phyloP scores from a whole-genome alignment of 2,329 filamentous ascomycete genomes.

The Fusarium sp. region DNA sequence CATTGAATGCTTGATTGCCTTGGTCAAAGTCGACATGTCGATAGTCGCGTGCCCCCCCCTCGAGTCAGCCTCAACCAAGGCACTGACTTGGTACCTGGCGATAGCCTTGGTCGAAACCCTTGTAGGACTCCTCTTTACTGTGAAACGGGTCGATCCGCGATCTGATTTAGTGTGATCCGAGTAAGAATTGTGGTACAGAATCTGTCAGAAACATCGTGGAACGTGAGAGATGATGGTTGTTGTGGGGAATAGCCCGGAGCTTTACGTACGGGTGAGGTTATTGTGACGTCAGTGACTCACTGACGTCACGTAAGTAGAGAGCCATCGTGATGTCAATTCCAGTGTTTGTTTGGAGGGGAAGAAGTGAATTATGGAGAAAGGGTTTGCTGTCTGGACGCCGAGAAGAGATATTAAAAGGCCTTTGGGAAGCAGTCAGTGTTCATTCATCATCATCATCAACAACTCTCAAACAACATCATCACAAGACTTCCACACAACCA shows the following conservation, averaged over 20 bases:
- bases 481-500: conserved; percentile 5
- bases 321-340: conserved; percentile 21
- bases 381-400: background rate
- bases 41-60: conserved; percentile 2
- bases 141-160: conserved; percentile 18
- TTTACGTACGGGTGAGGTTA: conserved; percentile 26
- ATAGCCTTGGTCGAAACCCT: conserved; percentile 17
- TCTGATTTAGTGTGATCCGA: conserved; percentile 6
- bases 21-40: conserved; percentile 11
- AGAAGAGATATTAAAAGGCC: conserved; percentile 22
- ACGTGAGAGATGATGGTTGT: conserved; percentile 14
- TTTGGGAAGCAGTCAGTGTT: conserved; percentile 1
- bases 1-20: conserved; percentile 6
- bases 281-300: conserved; percentile 40
- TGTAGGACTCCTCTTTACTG: conserved; percentile 10
- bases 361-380: conserved; percentile 3
- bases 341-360: background rate
- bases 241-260: conserved; percentile 36
- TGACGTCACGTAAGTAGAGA: conserved; percentile 41
- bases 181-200: conserved; percentile 16
- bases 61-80: conserved; percentile 23
- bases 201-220: conserved; percentile 17
- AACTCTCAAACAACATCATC: conserved; percentile 2
- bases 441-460: background rate
- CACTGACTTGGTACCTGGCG: conserved; percentile 15